Conservation (phyloP, 2,329 filamentous ascomycete species). For the Harringtonia aguacate region DNA sequence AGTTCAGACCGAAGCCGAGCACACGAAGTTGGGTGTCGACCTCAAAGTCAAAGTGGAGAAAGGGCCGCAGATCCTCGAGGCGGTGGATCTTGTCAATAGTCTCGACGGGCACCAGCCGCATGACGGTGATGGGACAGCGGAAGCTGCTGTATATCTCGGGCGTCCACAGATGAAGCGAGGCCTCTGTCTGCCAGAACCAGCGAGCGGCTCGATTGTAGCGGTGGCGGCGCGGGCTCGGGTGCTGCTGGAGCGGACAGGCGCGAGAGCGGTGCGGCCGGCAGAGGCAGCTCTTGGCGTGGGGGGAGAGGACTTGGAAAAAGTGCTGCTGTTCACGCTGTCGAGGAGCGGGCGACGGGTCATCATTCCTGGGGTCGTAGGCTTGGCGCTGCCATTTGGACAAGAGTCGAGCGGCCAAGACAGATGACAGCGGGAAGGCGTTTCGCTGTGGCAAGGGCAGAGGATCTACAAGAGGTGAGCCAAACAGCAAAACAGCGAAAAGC, state of each 20-base stretch:
- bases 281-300: conserved; percentile 7
- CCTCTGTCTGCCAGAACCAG: conserved; percentile 16
- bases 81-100: conserved; percentile 10
- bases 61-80: conserved; percentile 7
- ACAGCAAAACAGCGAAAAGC: too few species aligned
- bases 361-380: too few species aligned
- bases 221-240: neutral
- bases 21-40: conserved; percentile 14
- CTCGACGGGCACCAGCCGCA: conserved; percentile 13
- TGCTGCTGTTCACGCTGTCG: too few species aligned
- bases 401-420: neutral
- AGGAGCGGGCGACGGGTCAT: too few species aligned
- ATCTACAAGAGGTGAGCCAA: too few species aligned
- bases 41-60: conserved; percentile 16
- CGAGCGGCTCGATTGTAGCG: conserved; percentile 14
- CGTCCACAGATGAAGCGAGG: conserved; percentile 16
- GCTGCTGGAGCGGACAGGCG: neutral
- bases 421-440: neutral
- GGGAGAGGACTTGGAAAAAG: conserved; percentile 10
- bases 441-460: neutral
- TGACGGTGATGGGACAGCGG: conserved; percentile 14
- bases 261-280: conserved; percentile 4
- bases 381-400: neutral
- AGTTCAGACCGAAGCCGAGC: conserved; percentile 11
- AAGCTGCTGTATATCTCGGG: conserved; percentile 16